phyloP scores from a whole-genome alignment of 768 basidiomycete species.

The Aureoboletus auriporus region DNA sequence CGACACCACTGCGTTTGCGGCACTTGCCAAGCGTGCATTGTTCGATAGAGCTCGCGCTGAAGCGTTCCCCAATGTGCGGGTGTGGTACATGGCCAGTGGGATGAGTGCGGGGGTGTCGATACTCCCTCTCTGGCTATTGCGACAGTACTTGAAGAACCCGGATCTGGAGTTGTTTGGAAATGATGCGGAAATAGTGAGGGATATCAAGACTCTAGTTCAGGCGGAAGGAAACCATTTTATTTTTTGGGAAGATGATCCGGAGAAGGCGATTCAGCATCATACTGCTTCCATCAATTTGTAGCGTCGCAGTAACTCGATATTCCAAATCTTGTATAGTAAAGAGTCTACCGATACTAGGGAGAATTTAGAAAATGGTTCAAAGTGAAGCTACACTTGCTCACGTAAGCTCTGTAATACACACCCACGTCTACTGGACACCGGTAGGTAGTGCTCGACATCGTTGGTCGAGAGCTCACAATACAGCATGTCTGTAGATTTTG shows the following conservation, averaged over 20 bases:
- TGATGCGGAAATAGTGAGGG: conserved; percentile 18
- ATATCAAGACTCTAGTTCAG: conserved; percentile 12
- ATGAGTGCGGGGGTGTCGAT: conserved; percentile 4
- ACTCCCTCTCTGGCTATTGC: conserved; percentile 12
- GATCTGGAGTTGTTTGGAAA: conserved; percentile 5
- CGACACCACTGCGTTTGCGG: conserved; percentile 2
- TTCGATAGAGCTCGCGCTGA: conserved; percentile 12
- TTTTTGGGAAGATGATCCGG: conserved; percentile 22
- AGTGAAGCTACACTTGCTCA: no score
- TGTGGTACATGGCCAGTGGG: conserved; percentile 19
- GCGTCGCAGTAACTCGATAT: background rate
- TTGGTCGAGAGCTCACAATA: no score
- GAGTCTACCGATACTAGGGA: no score
- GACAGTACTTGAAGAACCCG: conserved; percentile 5
- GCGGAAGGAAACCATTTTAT: conserved; percentile 22
- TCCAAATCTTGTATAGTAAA: no score
- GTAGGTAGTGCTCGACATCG: no score
- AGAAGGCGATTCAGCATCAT: conserved; percentile 19
- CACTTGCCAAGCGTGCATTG: conserved; percentile 12
- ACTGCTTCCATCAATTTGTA: conserved; percentile 6
- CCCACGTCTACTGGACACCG: no score
- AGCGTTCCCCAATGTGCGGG: conserved; percentile 9
- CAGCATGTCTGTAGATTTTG: no score
- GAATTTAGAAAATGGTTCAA: no score
- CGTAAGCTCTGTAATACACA: no score